Evolutionary conservation across 108 stramenopile genomes (phyloP).

Genomic region (Cyclotella atomus): DNA sequence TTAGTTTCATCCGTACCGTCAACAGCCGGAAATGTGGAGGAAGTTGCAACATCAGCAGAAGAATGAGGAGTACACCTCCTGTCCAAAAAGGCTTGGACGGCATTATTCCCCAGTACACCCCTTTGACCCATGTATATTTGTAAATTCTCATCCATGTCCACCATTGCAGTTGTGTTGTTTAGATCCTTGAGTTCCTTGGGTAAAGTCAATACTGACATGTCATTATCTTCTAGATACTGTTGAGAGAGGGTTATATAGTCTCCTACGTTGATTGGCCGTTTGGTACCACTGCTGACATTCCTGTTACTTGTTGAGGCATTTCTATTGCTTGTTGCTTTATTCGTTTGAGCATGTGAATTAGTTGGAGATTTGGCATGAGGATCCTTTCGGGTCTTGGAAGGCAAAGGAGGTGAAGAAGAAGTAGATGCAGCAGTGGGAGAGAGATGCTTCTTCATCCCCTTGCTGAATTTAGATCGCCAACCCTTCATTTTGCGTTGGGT

Average conservation of each 20-base stretch:
- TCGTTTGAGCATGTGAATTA: background rate
- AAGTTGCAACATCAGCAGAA: no score
- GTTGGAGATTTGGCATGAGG: background rate
- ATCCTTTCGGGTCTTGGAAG: background rate
- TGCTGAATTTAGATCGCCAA: conserved; percentile 25
- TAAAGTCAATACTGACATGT: conserved; percentile 30
- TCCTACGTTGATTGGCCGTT: conserved; percentile 28
- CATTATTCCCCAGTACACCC: conserved; percentile 18
- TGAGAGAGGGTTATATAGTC: conserved; percentile 39
- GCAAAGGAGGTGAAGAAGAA: background rate
- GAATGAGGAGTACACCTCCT: no score
- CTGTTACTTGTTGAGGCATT: no score
- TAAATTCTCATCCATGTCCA: conserved; percentile 14
- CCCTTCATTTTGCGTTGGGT: conserved; percentile 1
- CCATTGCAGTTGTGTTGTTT: conserved; percentile 12
- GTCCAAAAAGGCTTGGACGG: conserved; percentile 21
- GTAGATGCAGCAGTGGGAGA: conserved; percentile 4
- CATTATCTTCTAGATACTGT: conserved; percentile 22
- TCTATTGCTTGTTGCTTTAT: background rate
- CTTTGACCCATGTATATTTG: conserved; percentile 11
- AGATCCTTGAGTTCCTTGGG: conserved; percentile 32
- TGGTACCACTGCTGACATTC: background rate
- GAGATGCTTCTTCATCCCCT: conserved; percentile 24
- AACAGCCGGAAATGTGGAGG: no score
- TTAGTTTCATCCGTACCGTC: no score